Conservation (phyloP, 1,284 basidiomycete species). For the Fomitopsis betulina region DNA sequence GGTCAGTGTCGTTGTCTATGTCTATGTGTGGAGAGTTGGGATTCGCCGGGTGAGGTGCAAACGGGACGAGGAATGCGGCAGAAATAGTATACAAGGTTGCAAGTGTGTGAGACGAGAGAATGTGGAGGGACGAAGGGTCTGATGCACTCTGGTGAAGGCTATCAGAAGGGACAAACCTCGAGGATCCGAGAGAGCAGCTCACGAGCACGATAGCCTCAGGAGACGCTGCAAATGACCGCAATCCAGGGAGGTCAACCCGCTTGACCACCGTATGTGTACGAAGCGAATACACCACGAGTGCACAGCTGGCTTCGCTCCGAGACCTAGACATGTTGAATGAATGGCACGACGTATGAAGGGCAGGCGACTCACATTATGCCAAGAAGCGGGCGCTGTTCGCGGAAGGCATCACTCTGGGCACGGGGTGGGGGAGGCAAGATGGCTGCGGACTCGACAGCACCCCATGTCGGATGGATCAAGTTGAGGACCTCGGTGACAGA, state of each 20-base stretch:
- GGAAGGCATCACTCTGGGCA: constrained; percentile 25
- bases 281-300: constrained; percentile 55
- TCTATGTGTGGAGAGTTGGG: constrained; percentile 33
- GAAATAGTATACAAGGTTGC: constrained; percentile 47
- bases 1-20: constrained; percentile 18
- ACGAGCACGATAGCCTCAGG: constrained; percentile 55
- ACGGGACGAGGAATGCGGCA: constrained; percentile 39
- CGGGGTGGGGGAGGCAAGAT: constrained; percentile 36
- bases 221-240: constrained; percentile 46
- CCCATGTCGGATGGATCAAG: constrained; percentile 33
- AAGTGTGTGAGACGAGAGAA: constrained; percentile 54
- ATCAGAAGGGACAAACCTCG: not conserved
- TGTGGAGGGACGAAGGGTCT: constrained; percentile 49
- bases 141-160: constrained; percentile 44
- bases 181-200: constrained; percentile 23
- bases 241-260: constrained; percentile 38
- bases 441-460: constrained; percentile 38
- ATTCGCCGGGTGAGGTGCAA: constrained; percentile 23
- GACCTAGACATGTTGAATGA: constrained; percentile 8
- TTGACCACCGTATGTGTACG: constrained; percentile 50
- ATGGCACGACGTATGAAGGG: not conserved
- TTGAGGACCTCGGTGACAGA: constrained; percentile 53
- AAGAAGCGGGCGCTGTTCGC: constrained; percentile 41
- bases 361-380: constrained; percentile 49
- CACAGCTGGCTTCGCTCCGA: constrained; percentile 14